Base-by-base conservation (phyloP, 805 yeast species). In the Saccharomycopsis fermentans region DNA sequence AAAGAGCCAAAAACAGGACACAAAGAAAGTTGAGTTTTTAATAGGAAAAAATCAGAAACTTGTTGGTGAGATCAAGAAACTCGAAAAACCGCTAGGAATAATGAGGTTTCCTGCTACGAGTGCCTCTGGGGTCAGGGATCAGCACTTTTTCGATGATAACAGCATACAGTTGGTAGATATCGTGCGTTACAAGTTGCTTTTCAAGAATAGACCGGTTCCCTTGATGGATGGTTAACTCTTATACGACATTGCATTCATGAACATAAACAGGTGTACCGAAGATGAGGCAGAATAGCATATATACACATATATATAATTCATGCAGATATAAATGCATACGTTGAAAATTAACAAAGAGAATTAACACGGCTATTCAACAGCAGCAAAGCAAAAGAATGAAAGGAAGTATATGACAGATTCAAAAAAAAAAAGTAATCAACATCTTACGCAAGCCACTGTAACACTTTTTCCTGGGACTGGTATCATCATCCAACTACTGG, bases 11-110 rank as follows among this genome's bases (percentile, higher is more conserved):
- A 26, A 37, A 16, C 43, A 24, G 6, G 35, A 51, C 16, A 29
- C 43, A 12, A 52, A 40, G 11, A 56, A 56, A 32, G 36, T 59
- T 4, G 63, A 61, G 6, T 67, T 87, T 55, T 82, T 73, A 60
- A 77, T 87, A 9, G 88, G 91, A 1, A 82, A 79, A 27, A 81
- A 87, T 4, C 95, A 87, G 67, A 73, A 92, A 61, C 69, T 87
- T 27, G 62, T 86, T 24, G 95, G 95, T 0, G 71, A 73, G 1
- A 66, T 87, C 2, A 83, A 79, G 40, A 74, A 78, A 19, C 66
- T 87, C 12, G 83, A 80, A 11, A 79, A 82, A 0, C 94, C 95
- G 0, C 65, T 87, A 52, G 94, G 84, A 0, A 71, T 87, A 9
- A 63, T 87, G 63, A 75, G 76, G 63, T 74, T 85, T 12, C 74